Conservation (phyloP, 1,284 basidiomycete species). For the Erythrobasidium hasegawianum region DNA sequence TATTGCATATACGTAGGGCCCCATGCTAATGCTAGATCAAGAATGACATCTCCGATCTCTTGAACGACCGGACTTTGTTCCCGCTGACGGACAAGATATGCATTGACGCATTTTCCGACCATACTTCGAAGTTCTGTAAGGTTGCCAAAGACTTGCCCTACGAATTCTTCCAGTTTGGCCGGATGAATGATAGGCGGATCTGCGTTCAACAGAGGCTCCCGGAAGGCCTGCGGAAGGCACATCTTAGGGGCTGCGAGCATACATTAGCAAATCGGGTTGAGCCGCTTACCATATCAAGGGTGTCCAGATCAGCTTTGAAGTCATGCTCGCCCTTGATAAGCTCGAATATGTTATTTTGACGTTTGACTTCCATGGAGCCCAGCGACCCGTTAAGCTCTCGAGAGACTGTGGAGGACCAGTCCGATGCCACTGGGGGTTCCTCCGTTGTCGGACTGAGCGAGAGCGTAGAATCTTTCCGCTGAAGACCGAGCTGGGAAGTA, state of each 20-base stretch:
- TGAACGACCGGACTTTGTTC: constrained; percentile 81
- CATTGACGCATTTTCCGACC: constrained; percentile 74
- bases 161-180: constrained; percentile 68
- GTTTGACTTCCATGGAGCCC: constrained; percentile 70
- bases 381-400: constrained; percentile 63
- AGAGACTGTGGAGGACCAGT: constrained; percentile 70
- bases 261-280: too few species aligned
- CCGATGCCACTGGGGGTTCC: constrained; percentile 55
- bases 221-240: constrained; percentile 64
- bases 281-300: constrained; percentile 70
- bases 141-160: constrained; percentile 82
- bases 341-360: constrained; percentile 87
- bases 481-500: constrained; percentile 48
- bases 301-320: constrained; percentile 82
- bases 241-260: too few species aligned
- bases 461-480: constrained; percentile 50
- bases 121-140: constrained; percentile 76
- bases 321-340: constrained; percentile 85
- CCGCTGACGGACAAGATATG: constrained; percentile 78
- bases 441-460: constrained; percentile 24
- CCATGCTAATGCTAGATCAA: constrained; percentile 84
- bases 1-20: constrained; percentile 79
- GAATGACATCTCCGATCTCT: constrained; percentile 83
- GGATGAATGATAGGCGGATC: constrained; percentile 72
- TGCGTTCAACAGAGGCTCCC: constrained; percentile 66